Evolutionary conservation across 1,139 yeast species (phyloP), one percentile per base, ranked within the genome.

Genomic region (Maudiozyma humilis): DNA sequence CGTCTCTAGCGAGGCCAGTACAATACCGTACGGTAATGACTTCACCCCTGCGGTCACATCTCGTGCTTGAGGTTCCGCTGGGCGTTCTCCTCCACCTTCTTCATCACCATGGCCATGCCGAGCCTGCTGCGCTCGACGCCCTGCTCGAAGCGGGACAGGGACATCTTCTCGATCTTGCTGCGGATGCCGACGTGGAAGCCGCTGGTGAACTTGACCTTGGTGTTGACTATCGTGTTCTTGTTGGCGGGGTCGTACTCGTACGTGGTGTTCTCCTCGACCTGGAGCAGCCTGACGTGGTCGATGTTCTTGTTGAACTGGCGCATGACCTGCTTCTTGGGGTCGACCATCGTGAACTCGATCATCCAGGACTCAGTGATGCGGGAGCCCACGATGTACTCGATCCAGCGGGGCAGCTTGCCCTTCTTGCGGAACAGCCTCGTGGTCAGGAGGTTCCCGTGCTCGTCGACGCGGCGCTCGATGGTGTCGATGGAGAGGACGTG

Each of bases 401-500:
- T 78, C 75, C 93, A 88, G 36, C 70, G 66, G 4, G 97, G 97
- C 41, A 89, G 69, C 52, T 87, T 71, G 5, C 97, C 97, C 1
- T 77, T 70, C 60, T 91, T 91, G 52, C 77, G 76, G 46, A 89
- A 79, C 39, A 91, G 67, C 54, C 91, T 73, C 8, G 94, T 85
- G 32, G 86, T 78, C 54, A 47, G 75, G 42, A 88, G 71, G 44
- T 79, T 70, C 17, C 95, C 95, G 14, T 76, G 65, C 0, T 62
- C 59, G 52, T 83, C 89, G 1, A 57, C 34, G 13, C 51, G 46
- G 40, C 63, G 46, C 4, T 55, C 48, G 20, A 62, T 32, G 2
- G 95, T 85, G 60, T 91, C 98, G 34, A 80, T 80, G 13, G 95
- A 82, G 39, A 82, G 69, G 13, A 91, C 96, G 66, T 91, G 96